phyloP scores from a whole-genome alignment of 768 basidiomycete species.

The Amanita muscaria region DNA sequence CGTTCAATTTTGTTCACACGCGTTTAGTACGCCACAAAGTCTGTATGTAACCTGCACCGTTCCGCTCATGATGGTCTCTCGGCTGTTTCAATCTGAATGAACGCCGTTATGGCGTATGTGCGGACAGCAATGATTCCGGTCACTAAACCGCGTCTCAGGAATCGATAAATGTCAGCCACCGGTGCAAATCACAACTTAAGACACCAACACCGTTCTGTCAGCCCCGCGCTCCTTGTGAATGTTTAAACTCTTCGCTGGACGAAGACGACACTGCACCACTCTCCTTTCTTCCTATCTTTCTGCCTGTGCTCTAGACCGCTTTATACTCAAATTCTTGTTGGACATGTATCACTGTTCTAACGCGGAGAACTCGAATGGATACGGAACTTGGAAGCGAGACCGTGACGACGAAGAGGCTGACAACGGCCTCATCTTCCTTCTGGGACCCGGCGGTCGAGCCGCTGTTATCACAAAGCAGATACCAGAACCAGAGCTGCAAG shows the following conservation, averaged over 20 bases:
- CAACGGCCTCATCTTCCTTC: constrained; percentile 1
- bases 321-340: neutral
- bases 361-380: neutral
- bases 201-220: neutral
- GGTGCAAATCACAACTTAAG: neutral
- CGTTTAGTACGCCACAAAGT: neutral
- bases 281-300: neutral
- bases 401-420: neutral
- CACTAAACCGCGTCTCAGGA: neutral
- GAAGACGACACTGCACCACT: neutral
- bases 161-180: constrained; percentile 5
- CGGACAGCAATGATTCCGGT: neutral
- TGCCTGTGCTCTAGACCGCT: constrained; percentile 1
- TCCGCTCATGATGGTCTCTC: no score
- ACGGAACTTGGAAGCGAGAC: neutral
- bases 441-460: constrained; percentile 5
- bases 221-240: neutral
- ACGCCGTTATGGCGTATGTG: neutral
- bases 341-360: constrained; percentile 1
- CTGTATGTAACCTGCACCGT: neutral
- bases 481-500: neutral
- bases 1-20: neutral
- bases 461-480: neutral
- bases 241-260: neutral
- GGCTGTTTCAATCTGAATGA: neutral